Evolutionary conservation across 179 eudicot genomes (phyloP).

Genomic region (Silene vulgaris): DNA sequence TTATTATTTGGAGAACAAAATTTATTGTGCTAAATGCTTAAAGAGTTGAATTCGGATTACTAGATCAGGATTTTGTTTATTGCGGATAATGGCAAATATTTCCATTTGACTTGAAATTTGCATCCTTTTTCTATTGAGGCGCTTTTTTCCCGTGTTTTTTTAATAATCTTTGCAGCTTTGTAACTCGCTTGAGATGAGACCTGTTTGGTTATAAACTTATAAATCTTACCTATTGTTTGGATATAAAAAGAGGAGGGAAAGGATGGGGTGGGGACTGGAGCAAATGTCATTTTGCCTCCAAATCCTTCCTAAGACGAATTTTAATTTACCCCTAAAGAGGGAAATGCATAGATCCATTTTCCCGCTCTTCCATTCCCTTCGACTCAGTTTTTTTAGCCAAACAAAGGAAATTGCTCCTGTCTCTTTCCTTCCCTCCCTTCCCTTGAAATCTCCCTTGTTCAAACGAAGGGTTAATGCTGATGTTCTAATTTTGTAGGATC

Average conservation of each 20-base stretch:
- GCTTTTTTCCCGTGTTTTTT: not conserved
- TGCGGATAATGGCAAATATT: not conserved
- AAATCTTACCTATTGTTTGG: too few relatives aligned
- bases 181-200: not conserved
- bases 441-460: not conserved
- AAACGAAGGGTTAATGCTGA: conserved; percentile 12
- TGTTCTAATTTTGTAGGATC: conserved; percentile 47
- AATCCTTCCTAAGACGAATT: too few relatives aligned
- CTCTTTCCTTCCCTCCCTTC: too few relatives aligned
- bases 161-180: not conserved
- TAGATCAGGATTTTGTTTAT: not conserved
- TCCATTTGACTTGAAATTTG: not conserved
- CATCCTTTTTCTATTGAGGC: not conserved
- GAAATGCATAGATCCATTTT: too few relatives aligned
- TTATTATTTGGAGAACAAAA: not conserved
- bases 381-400: too few relatives aligned
- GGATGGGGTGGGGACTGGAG: too few relatives aligned
- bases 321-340: too few relatives aligned
- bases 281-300: too few relatives aligned
- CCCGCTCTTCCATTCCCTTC: too few relatives aligned
- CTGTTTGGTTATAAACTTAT: not conserved
- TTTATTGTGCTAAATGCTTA: not conserved
- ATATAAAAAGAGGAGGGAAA: too few relatives aligned
- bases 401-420: too few relatives aligned
- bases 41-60: too few relatives aligned